Base-by-base conservation (phyloP, 2,329 filamentous ascomycete genomes). In the Penicillium sp. region DNA sequence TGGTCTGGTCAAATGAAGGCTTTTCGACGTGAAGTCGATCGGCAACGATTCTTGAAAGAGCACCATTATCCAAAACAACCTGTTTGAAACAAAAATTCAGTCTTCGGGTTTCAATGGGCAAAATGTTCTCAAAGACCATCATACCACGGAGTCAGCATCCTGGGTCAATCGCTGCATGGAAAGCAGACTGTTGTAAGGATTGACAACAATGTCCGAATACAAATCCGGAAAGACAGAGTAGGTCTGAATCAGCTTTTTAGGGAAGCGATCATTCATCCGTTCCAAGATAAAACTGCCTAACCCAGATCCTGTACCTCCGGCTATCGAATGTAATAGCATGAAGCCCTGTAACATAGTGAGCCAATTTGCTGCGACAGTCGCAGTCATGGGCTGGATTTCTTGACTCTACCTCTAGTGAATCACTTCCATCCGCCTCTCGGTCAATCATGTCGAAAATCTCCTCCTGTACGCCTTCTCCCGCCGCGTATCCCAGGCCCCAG, bases 361-460 rank as follows among this genome's bases (percentile, higher is more conserved):
- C 20, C 10, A 39, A 17, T 18, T 21, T 39, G 17, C 21, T 37
- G 9, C 27, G 26, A 48, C 42, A 13, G n/a, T 13, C n/a, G 13
- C 21, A 9, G 36, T n/a, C n/a, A 21, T 24, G 3, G 13, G 13
- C 6, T n/a, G 7, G 12, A 15, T 18, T 34, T 9, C 5, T 37
- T 21, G 23, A 46, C 15, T 71, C 30, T 71, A 89, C 88, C 80
- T 99, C 94, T 3, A 99, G 81, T 46, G 92, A 97, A 74, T 99
- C 94, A 70, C 93, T 97, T 26, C 95, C 95, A 73, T 99, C 94
- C 13, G 95, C 94, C 72, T 99, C 94, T 54, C 94, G 88, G 70
- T 99, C 94, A 67, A 99, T 96, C 91, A 99, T 99, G 72, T 99
- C 95, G 82, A 99, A 90, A 49, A 99, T 91, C 71, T 99, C 94